Evolutionary conservation across 2,329 filamentous ascomycete genomes (phyloP).

Genomic region (Trichophyton schoenleinii): DNA sequence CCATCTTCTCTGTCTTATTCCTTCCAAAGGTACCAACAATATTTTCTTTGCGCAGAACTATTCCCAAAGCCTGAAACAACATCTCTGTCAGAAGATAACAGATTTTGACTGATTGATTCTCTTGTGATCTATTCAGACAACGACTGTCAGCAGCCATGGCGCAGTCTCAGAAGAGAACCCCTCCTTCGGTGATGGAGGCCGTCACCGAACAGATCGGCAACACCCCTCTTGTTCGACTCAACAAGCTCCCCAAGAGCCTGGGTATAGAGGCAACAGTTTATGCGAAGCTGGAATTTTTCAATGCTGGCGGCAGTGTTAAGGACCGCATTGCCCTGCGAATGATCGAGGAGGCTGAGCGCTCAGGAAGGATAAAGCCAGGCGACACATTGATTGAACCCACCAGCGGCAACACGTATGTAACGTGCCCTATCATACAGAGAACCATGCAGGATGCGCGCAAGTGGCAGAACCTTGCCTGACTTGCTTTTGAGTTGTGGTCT

Average conservation of each 20-base stretch:
- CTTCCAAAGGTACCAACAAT: neutral
- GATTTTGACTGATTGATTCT: neutral
- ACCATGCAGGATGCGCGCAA: neutral
- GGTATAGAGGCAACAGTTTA: constrained; percentile 83
- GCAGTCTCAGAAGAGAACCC: constrained; percentile 18
- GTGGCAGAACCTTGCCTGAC: neutral
- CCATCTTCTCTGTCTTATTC: neutral
- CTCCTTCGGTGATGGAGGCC: constrained; percentile 47
- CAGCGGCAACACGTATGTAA: constrained; percentile 71
- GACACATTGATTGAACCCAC: constrained; percentile 97
- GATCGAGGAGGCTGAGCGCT: constrained; percentile 89
- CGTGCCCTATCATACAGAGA: no score
- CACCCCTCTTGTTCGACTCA: constrained; percentile 87
- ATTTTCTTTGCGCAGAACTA: neutral
- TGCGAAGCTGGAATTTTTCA: constrained; percentile 86
- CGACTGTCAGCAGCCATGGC: neutral
- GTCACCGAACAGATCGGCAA: constrained; percentile 86
- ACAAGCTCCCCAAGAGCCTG: constrained; percentile 80
- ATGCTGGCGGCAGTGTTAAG: constrained; percentile 86
- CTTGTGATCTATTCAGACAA: neutral
- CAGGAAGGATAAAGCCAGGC: constrained; percentile 87
- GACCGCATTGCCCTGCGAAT: constrained; percentile 92
- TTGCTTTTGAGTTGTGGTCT: neutral
- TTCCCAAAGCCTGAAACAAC: neutral
- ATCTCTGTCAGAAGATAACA: neutral